Evolutionary conservation across 306 rosid genomes (phyloP).

Genomic region (Oemleria cerasiformis): DNA sequence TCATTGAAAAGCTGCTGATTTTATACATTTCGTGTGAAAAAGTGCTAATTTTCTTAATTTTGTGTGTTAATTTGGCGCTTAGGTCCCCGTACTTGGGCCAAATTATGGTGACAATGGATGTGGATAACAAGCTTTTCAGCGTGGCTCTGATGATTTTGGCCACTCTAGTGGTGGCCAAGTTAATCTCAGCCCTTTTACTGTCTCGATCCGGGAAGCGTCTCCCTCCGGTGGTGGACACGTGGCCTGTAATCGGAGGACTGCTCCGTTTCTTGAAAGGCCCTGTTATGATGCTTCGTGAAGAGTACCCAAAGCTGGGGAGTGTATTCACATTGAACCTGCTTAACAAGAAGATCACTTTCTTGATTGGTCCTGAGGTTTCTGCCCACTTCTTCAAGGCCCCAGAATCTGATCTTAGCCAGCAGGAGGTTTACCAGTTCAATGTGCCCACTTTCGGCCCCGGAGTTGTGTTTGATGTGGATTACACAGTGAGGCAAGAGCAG

Average conservation of each 20-base stretch:
- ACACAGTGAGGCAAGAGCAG: conserved; percentile 84
- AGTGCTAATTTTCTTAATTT: too few relatives aligned
- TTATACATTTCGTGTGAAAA: not conserved
- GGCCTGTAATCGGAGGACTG: conserved; percentile 71
- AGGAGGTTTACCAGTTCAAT: conserved; percentile 90
- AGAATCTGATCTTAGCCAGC: conserved; percentile 89
- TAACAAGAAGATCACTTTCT: conserved; percentile 71
- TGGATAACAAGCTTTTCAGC: conserved; percentile 42
- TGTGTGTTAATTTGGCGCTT: conserved; percentile 6
- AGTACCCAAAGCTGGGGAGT: conserved; percentile 79
- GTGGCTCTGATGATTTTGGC: conserved; percentile 54
- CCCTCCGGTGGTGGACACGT: conserved; percentile 54
- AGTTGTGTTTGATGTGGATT: conserved; percentile 93
- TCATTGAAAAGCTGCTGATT: not conserved
- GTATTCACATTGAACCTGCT: conserved; percentile 72
- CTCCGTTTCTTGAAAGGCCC: conserved; percentile 77
- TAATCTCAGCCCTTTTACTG: conserved; percentile 46
- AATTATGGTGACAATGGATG: conserved; percentile 25
- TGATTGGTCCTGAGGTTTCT: conserved; percentile 92
- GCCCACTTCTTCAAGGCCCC: conserved; percentile 88
- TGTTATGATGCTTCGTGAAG: conserved; percentile 67
- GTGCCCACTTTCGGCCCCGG: conserved; percentile 97
- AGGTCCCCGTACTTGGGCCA: not conserved
- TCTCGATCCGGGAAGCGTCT: conserved; percentile 58
- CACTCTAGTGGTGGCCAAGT: conserved; percentile 57